phyloP scores from a whole-genome alignment of 306 rosid genomes.

The Dryas drummondii region DNA sequence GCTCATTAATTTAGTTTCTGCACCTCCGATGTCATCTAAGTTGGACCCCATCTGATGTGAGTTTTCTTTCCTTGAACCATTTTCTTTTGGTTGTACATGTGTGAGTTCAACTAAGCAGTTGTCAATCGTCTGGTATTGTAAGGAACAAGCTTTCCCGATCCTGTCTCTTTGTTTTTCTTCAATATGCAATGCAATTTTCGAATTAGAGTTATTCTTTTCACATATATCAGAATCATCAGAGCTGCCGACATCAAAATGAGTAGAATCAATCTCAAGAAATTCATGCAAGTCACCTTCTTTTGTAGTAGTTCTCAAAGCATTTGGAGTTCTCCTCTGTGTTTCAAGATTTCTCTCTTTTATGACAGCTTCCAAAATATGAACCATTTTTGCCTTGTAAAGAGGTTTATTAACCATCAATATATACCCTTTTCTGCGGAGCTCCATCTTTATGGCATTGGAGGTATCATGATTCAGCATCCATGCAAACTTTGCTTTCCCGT shows the following conservation, averaged over 20 bases:
- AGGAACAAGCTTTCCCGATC: constrained; percentile 29
- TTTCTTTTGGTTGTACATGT: constrained; percentile 36
- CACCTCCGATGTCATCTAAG: constrained; percentile 16
- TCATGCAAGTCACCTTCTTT: constrained; percentile 70
- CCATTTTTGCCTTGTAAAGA: constrained; percentile 77
- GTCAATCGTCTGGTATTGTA: constrained; percentile 37
- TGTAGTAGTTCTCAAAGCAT: constrained; percentile 31
- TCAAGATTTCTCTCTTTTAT: constrained; percentile 65
- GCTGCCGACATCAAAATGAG: constrained; percentile 69
- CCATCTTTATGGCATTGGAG: constrained; percentile 72
- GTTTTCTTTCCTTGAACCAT: constrained; percentile 40
- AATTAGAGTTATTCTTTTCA: constrained; percentile 44
- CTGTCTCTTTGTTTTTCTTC: constrained; percentile 46
- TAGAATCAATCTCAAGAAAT: constrained; percentile 83
- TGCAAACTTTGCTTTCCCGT: constrained; percentile 76
- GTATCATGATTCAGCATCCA: constrained; percentile 96
- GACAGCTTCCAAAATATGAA: constrained; percentile 80
- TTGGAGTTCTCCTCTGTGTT: constrained; percentile 47
- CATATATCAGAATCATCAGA: constrained; percentile 81
- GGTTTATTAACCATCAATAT: constrained; percentile 73
- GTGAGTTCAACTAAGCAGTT: constrained; percentile 59
- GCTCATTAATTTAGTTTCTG: constrained; percentile 17
- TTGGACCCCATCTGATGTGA: background rate
- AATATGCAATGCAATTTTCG: constrained; percentile 22
- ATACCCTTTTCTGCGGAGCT: constrained; percentile 83